Evolutionary conservation across 352 stramenopile species (phyloP).

Genomic region (Phytophthora fragariae): DNA sequence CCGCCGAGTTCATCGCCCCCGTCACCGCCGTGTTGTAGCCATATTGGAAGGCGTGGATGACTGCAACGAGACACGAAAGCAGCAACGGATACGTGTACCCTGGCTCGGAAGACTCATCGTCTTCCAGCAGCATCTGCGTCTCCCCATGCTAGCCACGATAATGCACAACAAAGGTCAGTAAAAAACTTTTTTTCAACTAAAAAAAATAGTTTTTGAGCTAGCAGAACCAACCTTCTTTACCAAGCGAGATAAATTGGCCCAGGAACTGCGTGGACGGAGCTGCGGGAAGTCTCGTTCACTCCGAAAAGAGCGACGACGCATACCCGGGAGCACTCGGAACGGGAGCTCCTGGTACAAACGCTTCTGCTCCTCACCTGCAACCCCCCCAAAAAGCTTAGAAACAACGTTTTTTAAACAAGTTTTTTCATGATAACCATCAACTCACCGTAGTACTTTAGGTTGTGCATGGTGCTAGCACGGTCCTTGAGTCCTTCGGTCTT

Average conservation of each 20-base stretch:
- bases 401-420: background rate
- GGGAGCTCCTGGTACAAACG: constrained; percentile 75
- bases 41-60: constrained; percentile 74
- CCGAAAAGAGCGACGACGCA: constrained; percentile 72
- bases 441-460: constrained; percentile 66
- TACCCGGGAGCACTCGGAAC: constrained; percentile 66
- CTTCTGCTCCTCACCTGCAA: constrained; percentile 69
- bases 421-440: background rate
- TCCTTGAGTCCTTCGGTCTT: constrained; percentile 66
- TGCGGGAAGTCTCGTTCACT: constrained; percentile 69
- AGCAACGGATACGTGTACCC: constrained; percentile 72
- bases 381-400: background rate
- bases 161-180: background rate
- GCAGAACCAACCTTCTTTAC: constrained; percentile 39
- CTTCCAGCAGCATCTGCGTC: constrained; percentile 53
- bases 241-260: constrained; percentile 59
- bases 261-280: constrained; percentile 58
- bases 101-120: constrained; percentile 55
- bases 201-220: too few species aligned
- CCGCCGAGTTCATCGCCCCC: constrained; percentile 52
- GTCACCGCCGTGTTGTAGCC: constrained; percentile 84
- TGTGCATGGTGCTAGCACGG: constrained; percentile 73
- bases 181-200: background rate
- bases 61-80: constrained; percentile 63
- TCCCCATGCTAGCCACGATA: constrained; percentile 56